These are phyloP conservation scores for Starmerella bacillaris DNA, from an alignment of 805 yeast genomes.

Conservation along the genomic window DNA sequence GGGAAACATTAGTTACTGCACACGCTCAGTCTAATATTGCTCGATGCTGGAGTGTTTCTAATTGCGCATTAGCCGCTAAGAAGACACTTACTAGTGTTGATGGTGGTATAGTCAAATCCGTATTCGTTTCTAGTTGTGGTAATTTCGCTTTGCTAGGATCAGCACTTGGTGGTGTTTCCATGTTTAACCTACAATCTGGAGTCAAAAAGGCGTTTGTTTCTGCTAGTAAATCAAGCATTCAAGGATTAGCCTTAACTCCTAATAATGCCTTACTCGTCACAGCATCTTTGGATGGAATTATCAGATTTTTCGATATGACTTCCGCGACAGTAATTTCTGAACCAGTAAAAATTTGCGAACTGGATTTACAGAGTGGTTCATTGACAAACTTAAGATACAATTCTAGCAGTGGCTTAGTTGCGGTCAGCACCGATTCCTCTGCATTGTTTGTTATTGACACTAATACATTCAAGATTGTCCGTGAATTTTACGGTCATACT, in stretches of 20 bases:
- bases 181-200: conserved; percentile 88
- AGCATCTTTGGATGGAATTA: conserved; percentile 71
- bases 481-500: conserved; percentile 77
- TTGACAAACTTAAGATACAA: conserved; percentile 64
- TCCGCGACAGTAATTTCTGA: conserved; percentile 30
- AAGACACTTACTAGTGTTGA: conserved; percentile 59
- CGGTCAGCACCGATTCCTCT: conserved; percentile 71
- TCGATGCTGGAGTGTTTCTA: conserved; percentile 73
- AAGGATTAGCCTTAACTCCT: conserved; percentile 78
- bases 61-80: conserved; percentile 59
- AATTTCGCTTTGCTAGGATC: conserved; percentile 90
- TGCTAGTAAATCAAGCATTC: conserved; percentile 49
- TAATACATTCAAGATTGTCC: conserved; percentile 60
- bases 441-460: conserved; percentile 70
- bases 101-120: conserved; percentile 53
- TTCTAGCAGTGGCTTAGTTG: conserved; percentile 64
- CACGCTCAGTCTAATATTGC: conserved; percentile 73
- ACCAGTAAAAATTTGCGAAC: conserved; percentile 19
- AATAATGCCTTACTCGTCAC: conserved; percentile 79
- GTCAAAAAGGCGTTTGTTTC: conserved; percentile 49
- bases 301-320: conserved; percentile 74
- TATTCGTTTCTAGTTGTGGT: conserved; percentile 79
- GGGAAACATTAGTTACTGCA: conserved; percentile 86
- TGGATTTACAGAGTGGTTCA: conserved; percentile 50
- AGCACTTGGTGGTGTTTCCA: conserved; percentile 64